Base-by-base conservation (phyloP, 164 flowering plant genomes). In the Magnolia sinica region DNA sequence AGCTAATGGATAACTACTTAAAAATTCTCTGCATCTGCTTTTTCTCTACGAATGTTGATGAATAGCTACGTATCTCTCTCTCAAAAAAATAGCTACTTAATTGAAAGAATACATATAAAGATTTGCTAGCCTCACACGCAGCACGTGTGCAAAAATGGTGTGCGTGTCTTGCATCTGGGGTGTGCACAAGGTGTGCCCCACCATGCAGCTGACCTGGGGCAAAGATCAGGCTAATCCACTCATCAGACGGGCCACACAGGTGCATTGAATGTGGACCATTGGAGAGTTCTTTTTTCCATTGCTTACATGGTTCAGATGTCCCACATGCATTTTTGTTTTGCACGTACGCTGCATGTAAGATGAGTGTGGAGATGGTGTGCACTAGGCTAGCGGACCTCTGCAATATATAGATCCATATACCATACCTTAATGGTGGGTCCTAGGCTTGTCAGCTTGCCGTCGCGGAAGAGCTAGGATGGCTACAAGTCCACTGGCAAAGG, bases 381-480 rank as follows among this genome's bases (percentile, higher is more conserved):
- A 37, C 45, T 37, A 37, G 45, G 45, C 45, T 37, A 37, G 45
- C 45, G 7, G 45, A 37, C 45, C 45, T 37, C 45, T 37, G 45
- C 45, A 37, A 37, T 37, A 37, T 37, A 37, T 37, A 37, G 45
- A 37, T 37, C 45, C 45, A 37, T 14, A 45, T 45, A 29, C n/a
- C 5, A 10, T 82, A 86, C 84, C 89, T 88, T 86, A 88, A 68
- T 72, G 67, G 31, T 55, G 75, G 72, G 79, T 77, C 80, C 88
- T 90, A 71, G 86, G 82, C 83, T 88, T 95, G 55, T 70, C 92
- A 77, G 82, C 69, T 74, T 87, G 79, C 51, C 91, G 84, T 80
- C 91, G 94, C 71, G 94, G 97, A 79, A 92, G 90, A 68, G 87
- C 95, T 84, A 94, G 73, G 71, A 96, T 89, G 79, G 98, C 91